A percentile compares a stretch with the other conserved stretches of the same genome.
These are phyloP conservation scores for Thelonectria rubi DNA, from an alignment of 2,329 filamentous ascomycete genomes.

Conservation along the genomic window DNA sequence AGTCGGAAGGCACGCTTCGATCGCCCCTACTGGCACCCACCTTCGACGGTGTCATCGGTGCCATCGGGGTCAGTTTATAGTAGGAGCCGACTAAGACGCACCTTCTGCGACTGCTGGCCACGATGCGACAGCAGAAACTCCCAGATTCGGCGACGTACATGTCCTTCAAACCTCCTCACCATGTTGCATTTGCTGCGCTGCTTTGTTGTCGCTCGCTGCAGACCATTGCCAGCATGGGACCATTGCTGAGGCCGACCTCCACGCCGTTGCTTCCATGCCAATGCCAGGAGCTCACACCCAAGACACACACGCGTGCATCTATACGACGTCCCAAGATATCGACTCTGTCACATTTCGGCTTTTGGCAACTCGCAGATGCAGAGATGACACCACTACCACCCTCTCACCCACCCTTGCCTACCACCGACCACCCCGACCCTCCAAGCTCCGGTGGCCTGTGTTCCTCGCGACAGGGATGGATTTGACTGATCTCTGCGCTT, in stretches of 20 bases:
- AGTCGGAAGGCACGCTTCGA: conserved; percentile 37
- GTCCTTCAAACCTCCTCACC: conserved; percentile 16
- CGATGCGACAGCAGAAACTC: conserved; percentile 5
- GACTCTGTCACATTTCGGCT: conserved; percentile 33
- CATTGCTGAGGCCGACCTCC: conserved; percentile 1
- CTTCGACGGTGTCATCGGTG: conserved; percentile 2
- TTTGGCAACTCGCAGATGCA: conserved; percentile 33
- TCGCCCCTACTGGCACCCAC: conserved; percentile 30
- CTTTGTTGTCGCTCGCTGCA: conserved; percentile 7
- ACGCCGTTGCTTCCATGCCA: neutral
- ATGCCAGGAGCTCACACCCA: neutral
- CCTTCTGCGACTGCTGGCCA: conserved; percentile 7
- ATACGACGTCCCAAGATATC: conserved; percentile 13
- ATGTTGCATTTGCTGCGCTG: conserved; percentile 6
- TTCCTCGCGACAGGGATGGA: conserved; percentile 5
- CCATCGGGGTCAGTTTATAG: conserved; percentile 19
- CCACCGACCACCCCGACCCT: conserved; percentile 11
- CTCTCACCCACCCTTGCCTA: conserved; percentile 16
- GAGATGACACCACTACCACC: conserved; percentile 37
- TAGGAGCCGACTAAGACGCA: conserved; percentile 15
- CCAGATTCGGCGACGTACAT: conserved; percentile 21
- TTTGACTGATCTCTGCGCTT: conserved; percentile 23
- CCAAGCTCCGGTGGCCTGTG: conserved; percentile 20
- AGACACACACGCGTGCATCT: conserved; percentile 1
- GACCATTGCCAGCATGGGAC: neutral